Base-by-base conservation (phyloP, 2,329 filamentous ascomycete genomes). In the Alternaria triticina region DNA sequence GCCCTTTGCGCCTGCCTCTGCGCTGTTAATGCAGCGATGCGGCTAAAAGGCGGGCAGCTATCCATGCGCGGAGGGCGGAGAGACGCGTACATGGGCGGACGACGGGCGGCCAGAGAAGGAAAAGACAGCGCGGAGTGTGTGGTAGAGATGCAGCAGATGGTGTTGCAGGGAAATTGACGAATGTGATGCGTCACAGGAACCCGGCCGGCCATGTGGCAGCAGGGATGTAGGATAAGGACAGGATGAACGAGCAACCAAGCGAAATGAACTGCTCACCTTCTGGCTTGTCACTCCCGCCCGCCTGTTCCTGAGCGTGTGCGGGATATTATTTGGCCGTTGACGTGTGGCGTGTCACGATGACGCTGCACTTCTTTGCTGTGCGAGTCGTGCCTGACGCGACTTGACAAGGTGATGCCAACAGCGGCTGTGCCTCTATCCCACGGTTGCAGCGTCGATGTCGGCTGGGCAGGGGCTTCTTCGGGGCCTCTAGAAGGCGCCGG, bases 221-320 rank as follows among this genome's bases (percentile, higher is more conserved):
- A 77, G 71, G 75, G 74, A 77, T 78, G 65, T 27, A 33, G 62
- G 52, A 50, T 45, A 49, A 44, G 44, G 54, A 61, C 51, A 55
- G 59, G 57, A 51, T 60, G 66, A 59, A 70, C 59, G 66, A 57
- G 66, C 61, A 59, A 61, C 62, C 69, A 75, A 76, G 72, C 71
- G 75, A 76, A 68, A 76, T 77, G 65, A 65, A 54, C 55, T 69
- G 70, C 75, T 77, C 67, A 78, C 76, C 73, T 76, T 70, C 58
- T 69, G 68, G 61, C 61, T 68, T 50, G 62, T 69, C 68, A 64
- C 71, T 68, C 72, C 65, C 65, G 49, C 65, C 46, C 60, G 54
- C 52, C 60, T 65, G 59, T 45, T 58, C 43, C 23, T 56, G 52
- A 61, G 62, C 62, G 59, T 52, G 57, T 51, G 57, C 57, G 54